These are phyloP conservation scores for Sanghuangporus weigelae DNA, from an alignment of 1,284 basidiomycete genomes.

Conservation along the genomic window DNA sequence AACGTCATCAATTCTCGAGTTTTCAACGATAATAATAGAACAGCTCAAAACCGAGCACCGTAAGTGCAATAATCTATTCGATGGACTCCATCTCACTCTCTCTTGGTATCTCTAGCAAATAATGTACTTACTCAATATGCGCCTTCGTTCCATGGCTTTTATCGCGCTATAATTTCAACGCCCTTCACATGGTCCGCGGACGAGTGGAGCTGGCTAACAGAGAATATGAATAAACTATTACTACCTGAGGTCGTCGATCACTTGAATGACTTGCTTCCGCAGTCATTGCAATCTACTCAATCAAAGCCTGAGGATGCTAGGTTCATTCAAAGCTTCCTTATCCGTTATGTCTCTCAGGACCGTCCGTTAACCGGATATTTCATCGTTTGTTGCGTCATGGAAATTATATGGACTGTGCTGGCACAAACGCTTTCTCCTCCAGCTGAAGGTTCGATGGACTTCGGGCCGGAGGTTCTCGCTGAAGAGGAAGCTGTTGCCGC, in stretches of 20 bases:
- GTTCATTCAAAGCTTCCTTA: conserved; percentile 68
- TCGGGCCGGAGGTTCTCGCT: conserved; percentile 27
- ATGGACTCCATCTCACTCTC: neutral
- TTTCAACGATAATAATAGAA: conserved; percentile 52
- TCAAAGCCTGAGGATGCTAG: conserved; percentile 44
- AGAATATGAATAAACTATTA: conserved; percentile 52
- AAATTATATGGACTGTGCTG: conserved; percentile 78
- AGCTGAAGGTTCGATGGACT: conserved; percentile 21
- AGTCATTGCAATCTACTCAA: conserved; percentile 54
- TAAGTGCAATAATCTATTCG: conserved; percentile 32
- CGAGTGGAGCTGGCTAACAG: conserved; percentile 61
- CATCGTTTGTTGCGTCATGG: conserved; percentile 79
- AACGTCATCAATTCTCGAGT: conserved; percentile 52
- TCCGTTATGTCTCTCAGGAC: conserved; percentile 70
- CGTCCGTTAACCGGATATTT: conserved; percentile 85
- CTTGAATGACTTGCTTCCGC: conserved; percentile 60
- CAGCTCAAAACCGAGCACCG: conserved; percentile 50
- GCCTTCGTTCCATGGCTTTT: conserved; percentile 83
- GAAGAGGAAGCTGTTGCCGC: conserved; percentile 72
- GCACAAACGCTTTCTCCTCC: conserved; percentile 67
- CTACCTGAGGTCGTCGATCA: conserved; percentile 57
- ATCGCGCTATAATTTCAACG: conserved; percentile 78
- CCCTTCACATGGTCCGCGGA: conserved; percentile 67
- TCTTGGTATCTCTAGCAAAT: conserved; percentile 41
- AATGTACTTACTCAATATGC: conserved; percentile 70